Evolutionary conservation across 352 stramenopile species (phyloP).

Genomic region (Pythium phragmiticola): DNA sequence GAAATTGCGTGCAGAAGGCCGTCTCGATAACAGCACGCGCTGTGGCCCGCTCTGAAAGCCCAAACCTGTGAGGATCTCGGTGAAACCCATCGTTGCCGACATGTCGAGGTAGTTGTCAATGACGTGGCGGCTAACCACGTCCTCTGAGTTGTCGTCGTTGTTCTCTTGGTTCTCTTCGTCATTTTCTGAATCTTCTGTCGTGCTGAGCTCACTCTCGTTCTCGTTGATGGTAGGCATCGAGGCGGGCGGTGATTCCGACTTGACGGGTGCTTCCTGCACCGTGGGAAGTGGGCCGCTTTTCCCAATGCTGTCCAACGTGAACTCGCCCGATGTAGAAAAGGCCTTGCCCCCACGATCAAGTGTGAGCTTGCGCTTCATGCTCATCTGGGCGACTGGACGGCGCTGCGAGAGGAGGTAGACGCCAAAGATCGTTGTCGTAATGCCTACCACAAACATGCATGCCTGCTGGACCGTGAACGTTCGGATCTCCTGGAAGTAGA

Average conservation of each 20-base stretch:
- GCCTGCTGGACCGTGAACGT: constrained; percentile 71
- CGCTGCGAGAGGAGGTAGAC: constrained; percentile 80
- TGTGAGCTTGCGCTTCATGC: constrained; percentile 51
- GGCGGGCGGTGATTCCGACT: constrained; percentile 10
- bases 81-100: constrained; percentile 71
- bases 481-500: constrained; percentile 92
- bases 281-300: constrained; percentile 23
- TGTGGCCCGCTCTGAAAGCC: constrained; percentile 56
- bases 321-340: constrained; percentile 44
- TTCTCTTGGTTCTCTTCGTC: constrained; percentile 31
- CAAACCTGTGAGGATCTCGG: constrained; percentile 59
- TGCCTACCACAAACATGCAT: constrained; percentile 84
- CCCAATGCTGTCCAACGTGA: constrained; percentile 27
- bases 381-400: constrained; percentile 40
- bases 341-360: constrained; percentile 65
- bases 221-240: constrained; percentile 38
- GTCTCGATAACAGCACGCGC: constrained; percentile 48
- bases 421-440: constrained; percentile 78
- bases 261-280: constrained; percentile 28
- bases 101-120: constrained; percentile 89
- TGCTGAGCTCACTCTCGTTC: constrained; percentile 39
- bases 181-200: constrained; percentile 39
- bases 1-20: constrained; percentile 44
- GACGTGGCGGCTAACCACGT: constrained; percentile 65
- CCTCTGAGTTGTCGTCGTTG: constrained; percentile 26